A percentile compares a stretch with the other conserved stretches of the same genome.
Conservation (phyloP, 2,329 filamentous ascomycete genomes). For the Colletotrichum spinosum region DNA sequence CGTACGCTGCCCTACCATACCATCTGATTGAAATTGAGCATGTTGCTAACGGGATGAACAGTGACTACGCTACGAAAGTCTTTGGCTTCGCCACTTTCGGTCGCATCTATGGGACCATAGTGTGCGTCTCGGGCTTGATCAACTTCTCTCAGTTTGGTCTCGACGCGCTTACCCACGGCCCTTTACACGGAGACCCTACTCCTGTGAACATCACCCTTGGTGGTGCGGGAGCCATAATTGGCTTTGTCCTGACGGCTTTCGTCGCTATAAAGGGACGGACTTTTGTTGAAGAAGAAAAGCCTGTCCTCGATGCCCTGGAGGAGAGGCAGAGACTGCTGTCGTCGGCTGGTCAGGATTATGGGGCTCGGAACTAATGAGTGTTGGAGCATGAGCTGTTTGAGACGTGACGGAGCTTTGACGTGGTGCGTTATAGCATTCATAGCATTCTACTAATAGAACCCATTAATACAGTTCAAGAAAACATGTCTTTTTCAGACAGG, state of each 20-base stretch:
- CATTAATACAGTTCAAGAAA: no score
- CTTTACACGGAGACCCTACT: constrained; percentile 70
- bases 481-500: no score
- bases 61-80: constrained; percentile 82
- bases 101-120: constrained; percentile 81
- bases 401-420: no score
- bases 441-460: neutral
- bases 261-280: constrained; percentile 50
- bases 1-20: constrained; percentile 49
- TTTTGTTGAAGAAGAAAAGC: constrained; percentile 28
- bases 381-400: neutral
- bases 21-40: rapidly evolving
- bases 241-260: constrained; percentile 65
- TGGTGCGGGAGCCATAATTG: constrained; percentile 63
- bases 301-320: constrained; percentile 16
- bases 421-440: no score
- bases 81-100: constrained; percentile 86
- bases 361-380: constrained; percentile 1
- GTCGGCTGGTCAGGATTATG: constrained; percentile 16
- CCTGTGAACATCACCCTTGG: constrained; percentile 73
- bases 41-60: constrained; percentile 32
- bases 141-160: constrained; percentile 79
- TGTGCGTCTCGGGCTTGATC: constrained; percentile 77
- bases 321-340: constrained; percentile 29
- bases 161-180: constrained; percentile 74